Conservation (phyloP, 2,329 filamentous ascomycete genomes). For the Stemphylium beticola region DNA sequence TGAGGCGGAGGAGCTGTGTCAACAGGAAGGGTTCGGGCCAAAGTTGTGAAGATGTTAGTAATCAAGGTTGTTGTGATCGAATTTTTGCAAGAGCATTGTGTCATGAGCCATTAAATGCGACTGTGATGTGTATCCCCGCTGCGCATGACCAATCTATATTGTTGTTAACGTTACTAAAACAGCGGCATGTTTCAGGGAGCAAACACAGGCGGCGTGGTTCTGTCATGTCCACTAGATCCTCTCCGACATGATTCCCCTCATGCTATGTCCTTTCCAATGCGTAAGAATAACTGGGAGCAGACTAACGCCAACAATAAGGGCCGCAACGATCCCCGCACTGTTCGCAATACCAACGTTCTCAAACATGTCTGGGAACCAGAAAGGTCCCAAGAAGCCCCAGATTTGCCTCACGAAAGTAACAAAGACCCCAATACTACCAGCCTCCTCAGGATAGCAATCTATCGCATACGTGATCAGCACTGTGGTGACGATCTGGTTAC, state of each 20-base stretch:
- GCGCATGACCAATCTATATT: too few species aligned
- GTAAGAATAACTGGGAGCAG: slow-evolving; percentile 32
- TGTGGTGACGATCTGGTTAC: slow-evolving; percentile 67
- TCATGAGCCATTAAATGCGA: background rate
- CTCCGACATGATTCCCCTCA: slow-evolving; percentile 29
- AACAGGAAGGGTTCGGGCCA: slow-evolving; percentile 35
- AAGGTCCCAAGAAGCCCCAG: slow-evolving; percentile 51
- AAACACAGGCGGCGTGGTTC: background rate
- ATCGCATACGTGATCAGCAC: slow-evolving; percentile 66
- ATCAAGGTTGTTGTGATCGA: too few species aligned
- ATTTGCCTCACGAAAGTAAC: slow-evolving; percentile 63
- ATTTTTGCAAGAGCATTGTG: background rate
- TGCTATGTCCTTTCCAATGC: slow-evolving; percentile 31
- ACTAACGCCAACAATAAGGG: slow-evolving; percentile 36
- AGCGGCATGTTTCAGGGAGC: background rate
- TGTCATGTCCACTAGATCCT: slow-evolving; percentile 14
- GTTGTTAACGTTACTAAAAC: background rate
- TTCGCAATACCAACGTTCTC: slow-evolving; percentile 43
- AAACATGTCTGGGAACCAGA: slow-evolving; percentile 52
- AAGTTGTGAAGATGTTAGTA: slow-evolving; percentile 24
- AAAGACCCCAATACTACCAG: slow-evolving; percentile 64
- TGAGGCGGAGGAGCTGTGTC: slow-evolving; percentile 54
- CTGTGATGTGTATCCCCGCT: background rate
- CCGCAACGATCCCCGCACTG: slow-evolving; percentile 48
- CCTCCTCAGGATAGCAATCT: slow-evolving; percentile 61